Base-by-base conservation (phyloP, 768 basidiomycete species). In the Myochromella boudieri region DNA sequence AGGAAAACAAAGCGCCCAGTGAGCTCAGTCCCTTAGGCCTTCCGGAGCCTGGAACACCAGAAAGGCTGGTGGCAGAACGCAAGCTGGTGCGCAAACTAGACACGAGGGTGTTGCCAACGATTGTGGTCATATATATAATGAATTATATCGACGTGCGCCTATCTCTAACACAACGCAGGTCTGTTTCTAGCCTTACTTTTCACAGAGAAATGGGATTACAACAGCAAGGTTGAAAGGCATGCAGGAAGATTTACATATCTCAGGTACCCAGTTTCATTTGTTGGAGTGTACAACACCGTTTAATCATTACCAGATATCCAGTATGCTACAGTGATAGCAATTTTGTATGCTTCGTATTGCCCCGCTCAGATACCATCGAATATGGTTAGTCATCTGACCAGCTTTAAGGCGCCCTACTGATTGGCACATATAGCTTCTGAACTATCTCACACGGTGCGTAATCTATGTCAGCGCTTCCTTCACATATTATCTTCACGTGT, bases 341-440 rank as follows among this genome's bases (percentile, higher is more conserved):
- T 78, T 36, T 67, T 82, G 20, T 82, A 74, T 50, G 84, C 68
- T 2, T 78, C 80, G 1, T 83, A 85, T 49, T 76, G 76, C 28
- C 82, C 82, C 2, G 76, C 79, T 11, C 82, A 85, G 53, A 75
- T 85, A 43, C 84, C 84, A 1, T 83, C 78, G 0, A 86, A 83
- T 56, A 83, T 85, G 78, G 82, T 77, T 49, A 14, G 67, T 58
- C 32, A 7, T 41, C 41, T 22, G 12, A 34, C 32, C 2, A 14
- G 15, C 6, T 22, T 8, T n/a, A 2, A 28, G n/a, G 18, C 6
- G 15, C 39, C 18, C 0, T 42, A 17, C 22, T 38, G 18, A 29
- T 52, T 17, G 24, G 14, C 15, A 42, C 15, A 3, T 33, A 0
- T 43, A 82, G 81, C 68, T 83, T 43, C 54, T 84, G 14, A 82